These are phyloP conservation scores for Hyaloscypha hepaticicola DNA, from an alignment of 495 filamentous ascomycete genomes.

Conservation along the genomic window DNA sequence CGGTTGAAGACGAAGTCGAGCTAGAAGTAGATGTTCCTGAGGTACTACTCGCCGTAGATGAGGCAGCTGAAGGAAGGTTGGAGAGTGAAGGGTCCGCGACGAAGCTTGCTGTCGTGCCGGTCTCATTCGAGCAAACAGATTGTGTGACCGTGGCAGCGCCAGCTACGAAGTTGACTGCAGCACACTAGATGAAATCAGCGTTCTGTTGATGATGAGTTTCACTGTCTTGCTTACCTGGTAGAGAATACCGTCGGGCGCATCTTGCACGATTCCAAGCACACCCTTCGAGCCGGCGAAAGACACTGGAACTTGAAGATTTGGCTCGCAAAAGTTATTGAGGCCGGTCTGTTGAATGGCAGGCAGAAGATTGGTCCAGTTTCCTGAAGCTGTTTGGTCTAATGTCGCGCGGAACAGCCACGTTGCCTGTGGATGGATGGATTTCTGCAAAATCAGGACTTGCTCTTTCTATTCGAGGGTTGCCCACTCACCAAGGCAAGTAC, in stretches of 20 bases:
- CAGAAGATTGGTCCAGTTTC: slow-evolving; percentile 50
- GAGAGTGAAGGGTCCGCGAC: slow-evolving; percentile 37
- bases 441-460: background rate
- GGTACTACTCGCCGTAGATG: slow-evolving; percentile 3
- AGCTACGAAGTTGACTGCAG: slow-evolving; percentile 49
- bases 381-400: slow-evolving; percentile 39
- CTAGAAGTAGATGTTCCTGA: background rate
- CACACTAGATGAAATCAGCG: slow-evolving; percentile 39
- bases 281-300: slow-evolving; percentile 50
- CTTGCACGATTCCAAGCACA: slow-evolving; percentile 42
- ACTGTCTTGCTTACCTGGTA: slow-evolving; percentile 44
- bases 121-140: slow-evolving; percentile 44
- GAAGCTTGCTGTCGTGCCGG: slow-evolving; percentile 37
- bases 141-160: slow-evolving; percentile 33
- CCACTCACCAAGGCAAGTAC: slow-evolving; percentile 10
- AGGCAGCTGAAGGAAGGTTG: slow-evolving; percentile 5
- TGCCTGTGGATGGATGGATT: slow-evolving; percentile 43
- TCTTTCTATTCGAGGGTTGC: background rate
- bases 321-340: slow-evolving; percentile 45
- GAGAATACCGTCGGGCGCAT: slow-evolving; percentile 47
- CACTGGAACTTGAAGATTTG: slow-evolving; percentile 38
- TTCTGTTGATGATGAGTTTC: background rate
- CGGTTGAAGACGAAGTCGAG: background rate
- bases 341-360: slow-evolving; percentile 46
- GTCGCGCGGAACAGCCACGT: slow-evolving; percentile 53